phyloP scores from a whole-genome alignment of 108 stramenopile species.

The Nitzschia sp. region DNA sequence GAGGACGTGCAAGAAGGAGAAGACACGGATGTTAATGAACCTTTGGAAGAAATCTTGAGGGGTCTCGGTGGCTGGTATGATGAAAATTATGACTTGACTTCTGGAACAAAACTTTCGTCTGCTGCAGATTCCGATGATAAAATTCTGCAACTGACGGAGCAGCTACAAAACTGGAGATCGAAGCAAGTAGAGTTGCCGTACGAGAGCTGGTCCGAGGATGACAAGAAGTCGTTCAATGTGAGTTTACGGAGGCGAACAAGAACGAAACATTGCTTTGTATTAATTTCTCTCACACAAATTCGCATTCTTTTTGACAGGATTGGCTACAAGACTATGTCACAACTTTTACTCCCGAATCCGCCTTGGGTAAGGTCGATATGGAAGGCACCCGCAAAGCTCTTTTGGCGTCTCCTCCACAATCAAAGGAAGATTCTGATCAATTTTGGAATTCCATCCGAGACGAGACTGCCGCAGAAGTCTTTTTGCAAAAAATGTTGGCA shows the following conservation, averaged over 20 bases:
- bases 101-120: neutral
- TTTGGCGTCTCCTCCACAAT: slow-evolving; percentile 60
- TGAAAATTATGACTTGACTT: slow-evolving; percentile 31
- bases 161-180: slow-evolving; percentile 76
- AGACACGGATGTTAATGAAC: slow-evolving; percentile 14
- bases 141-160: slow-evolving; percentile 44
- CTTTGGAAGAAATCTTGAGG: slow-evolving; percentile 27
- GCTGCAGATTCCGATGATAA: slow-evolving; percentile 16
- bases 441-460: slow-evolving; percentile 67
- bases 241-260: slow-evolving; percentile 27
- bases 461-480: slow-evolving; percentile 65
- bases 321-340: slow-evolving; percentile 72
- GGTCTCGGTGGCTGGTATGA: slow-evolving; percentile 29
- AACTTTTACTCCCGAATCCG: slow-evolving; percentile 52
- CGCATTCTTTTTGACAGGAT: slow-evolving; percentile 23
- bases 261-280: neutral
- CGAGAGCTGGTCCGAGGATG: slow-evolving; percentile 59
- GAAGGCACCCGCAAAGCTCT: slow-evolving; percentile 73
- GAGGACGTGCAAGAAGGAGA: slow-evolving; percentile 25
- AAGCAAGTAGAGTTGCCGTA: slow-evolving; percentile 57
- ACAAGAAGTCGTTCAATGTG: slow-evolving; percentile 66
- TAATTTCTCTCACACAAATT: neutral
- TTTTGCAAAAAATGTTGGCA: slow-evolving; percentile 48
- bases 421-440: slow-evolving; percentile 53
- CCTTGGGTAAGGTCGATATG: slow-evolving; percentile 56